Percentiles rank a stretch among this genome's conserved stretches.
Evolutionary conservation across 1,284 basidiomycete genomes (phyloP).

Genomic region (Fomitopsis schrenkii): DNA sequence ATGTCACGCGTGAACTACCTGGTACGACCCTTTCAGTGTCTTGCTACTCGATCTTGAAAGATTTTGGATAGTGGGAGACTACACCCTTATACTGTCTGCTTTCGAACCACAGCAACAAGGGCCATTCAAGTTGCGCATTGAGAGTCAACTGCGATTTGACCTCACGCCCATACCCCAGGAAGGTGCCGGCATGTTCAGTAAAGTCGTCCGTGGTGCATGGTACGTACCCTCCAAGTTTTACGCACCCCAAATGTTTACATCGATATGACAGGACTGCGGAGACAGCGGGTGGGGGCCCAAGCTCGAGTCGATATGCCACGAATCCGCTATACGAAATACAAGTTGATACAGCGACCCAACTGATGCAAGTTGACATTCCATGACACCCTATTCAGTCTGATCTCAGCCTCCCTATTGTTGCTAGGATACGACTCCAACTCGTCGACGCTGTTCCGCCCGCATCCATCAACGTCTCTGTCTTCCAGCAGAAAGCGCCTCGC

Average conservation of each 20-base stretch:
- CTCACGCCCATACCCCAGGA: constrained; percentile 81
- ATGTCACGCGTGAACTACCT: constrained; percentile 46
- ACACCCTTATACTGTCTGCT: constrained; percentile 79
- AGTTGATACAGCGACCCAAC: constrained; percentile 45
- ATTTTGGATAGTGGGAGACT: constrained; percentile 60
- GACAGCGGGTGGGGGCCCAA: constrained; percentile 64
- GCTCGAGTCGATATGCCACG: constrained; percentile 51
- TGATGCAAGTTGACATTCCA: constrained; percentile 48
- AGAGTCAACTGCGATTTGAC: constrained; percentile 60
- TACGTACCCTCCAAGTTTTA: constrained; percentile 28
- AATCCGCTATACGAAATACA: constrained; percentile 73
- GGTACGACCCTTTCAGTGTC: constrained; percentile 38
- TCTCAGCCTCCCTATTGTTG: background rate
- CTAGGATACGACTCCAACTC: constrained; percentile 66
- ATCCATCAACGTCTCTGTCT: constrained; percentile 61
- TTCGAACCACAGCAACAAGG: constrained; percentile 75
- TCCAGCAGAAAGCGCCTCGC: constrained; percentile 30
- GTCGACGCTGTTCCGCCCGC: constrained; percentile 37
- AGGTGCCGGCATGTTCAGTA: constrained; percentile 87
- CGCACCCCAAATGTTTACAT: background rate
- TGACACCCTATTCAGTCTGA: background rate
- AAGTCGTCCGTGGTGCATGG: constrained; percentile 68
- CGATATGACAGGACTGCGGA: constrained; percentile 39
- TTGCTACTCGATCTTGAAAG: background rate
- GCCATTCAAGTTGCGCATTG: constrained; percentile 58